Conservation (phyloP, 495 filamentous ascomycete species). For the Staphylotrichum tortipilum region DNA sequence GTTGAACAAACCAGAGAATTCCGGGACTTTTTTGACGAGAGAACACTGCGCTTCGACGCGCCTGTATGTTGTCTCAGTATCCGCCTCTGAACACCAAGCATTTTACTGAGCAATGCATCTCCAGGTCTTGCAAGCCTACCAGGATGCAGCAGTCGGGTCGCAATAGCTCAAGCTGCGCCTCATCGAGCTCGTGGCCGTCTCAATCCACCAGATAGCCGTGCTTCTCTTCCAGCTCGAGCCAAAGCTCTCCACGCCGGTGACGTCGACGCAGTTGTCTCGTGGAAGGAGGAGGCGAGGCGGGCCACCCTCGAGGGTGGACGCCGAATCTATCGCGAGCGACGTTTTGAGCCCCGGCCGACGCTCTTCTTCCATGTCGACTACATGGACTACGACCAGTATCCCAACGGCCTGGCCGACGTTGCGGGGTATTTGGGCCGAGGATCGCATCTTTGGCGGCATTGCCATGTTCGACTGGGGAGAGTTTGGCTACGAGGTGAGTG, state of each 20-base stretch:
- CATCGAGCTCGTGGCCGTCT: background rate
- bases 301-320: background rate
- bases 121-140: slow-evolving; percentile 3
- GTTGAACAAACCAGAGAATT: background rate
- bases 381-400: slow-evolving; percentile 2
- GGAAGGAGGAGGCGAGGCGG: slow-evolving; percentile 1
- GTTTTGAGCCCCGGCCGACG: background rate
- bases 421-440: slow-evolving; percentile 8
- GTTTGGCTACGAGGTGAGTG: slow-evolving; percentile 1
- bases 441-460: slow-evolving; percentile 3
- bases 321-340: background rate
- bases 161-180: slow-evolving; percentile 5
- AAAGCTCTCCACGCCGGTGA: slow-evolving; percentile 6
- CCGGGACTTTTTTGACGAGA: background rate
- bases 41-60: background rate
- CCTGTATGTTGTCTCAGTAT: background rate
- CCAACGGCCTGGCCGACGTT: slow-evolving; percentile 1
- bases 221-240: background rate
- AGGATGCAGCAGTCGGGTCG: background rate
- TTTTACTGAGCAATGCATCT: background rate
- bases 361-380: slow-evolving; percentile 1
- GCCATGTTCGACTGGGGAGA: background rate
- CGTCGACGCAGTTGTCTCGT: background rate
- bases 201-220: slow-evolving; percentile 3
- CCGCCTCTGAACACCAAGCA: background rate